Evolutionary conservation across 2,329 filamentous ascomycete species (phyloP), one percentile per base, ranked within the genome.

Genomic region (Scytalidium sp.): DNA sequence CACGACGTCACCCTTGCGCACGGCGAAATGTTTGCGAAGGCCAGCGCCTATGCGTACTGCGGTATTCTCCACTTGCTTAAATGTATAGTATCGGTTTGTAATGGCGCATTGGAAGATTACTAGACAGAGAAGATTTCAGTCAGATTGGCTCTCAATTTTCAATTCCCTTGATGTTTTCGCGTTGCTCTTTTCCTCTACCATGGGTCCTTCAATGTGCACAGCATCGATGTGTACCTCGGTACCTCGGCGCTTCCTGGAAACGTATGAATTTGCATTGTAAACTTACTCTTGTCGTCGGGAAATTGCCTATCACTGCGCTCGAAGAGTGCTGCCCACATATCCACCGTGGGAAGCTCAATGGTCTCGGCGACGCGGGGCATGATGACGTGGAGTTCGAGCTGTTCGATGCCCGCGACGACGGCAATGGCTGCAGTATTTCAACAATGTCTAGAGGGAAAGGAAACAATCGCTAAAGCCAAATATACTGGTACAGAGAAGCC

Each of bases 1-100:
- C 19, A 96, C 75, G 2, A 93, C 87, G 63, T 96, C 88, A 60
- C 87, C 86, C 64, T 87, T 90, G 56, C 82, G 75, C 86, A 90
- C 96, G 46, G 82, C 75, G 78, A 84, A 92, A 22, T 75, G 69
- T 25, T 84, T 79, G 60, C 83, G 83, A 17, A 96, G 77, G 1
- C 88, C 91, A 56, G 84, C 81, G 44, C 90, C 91, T 58, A 96
- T 94, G 19, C 81, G 78, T 23, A 81, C 68, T 1, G 88, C 85
- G n/a, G 80, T 74, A 50, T 75, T 72, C 60, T 80, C 84, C 47
- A 88, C 69, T 51, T 88, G 75, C 27, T 74, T 74, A 65, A 80
- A 90, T 42, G 83, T 93, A 69, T 94, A 90, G 42, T 70, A 70
- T 40, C 72, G 71, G 47, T 77, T 74, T 3, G 87, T 87, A 52